Base-by-base conservation (phyloP, 2,329 filamentous ascomycete species). In the Pezicula carpinea region DNA sequence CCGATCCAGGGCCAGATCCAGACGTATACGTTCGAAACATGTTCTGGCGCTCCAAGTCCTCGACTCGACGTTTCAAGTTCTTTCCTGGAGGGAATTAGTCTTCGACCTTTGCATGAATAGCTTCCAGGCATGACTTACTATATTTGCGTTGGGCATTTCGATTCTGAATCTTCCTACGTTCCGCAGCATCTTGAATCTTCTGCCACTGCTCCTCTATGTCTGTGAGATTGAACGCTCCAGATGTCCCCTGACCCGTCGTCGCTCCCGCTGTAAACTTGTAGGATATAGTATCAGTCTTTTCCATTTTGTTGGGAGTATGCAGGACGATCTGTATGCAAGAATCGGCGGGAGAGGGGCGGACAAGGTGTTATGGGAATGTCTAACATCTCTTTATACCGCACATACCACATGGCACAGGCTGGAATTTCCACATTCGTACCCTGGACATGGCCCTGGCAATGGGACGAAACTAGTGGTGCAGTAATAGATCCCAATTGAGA, bases 141-240 rank as follows among this genome's bases (percentile, higher is more conserved):
- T 47, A 47, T 26, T 47, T 47, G 4, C 45, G 36, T 31, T 47
- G 45, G 5, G 45, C 45, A 22, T 43, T 47, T 15, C 45, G 45
- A 22, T 47, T 47, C 21, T 47, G 45, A 18, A 47, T 43, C 26
- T 47, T 47, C 29, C 45, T 33, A 14, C 45, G 22, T 22, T 47
- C 45, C 17, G 26, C 45, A 3, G 45, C 38, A 17, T 47, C 45
- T 32, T 38, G 17, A 15, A 47, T 42, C 26, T 47, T 47, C 18
- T 29, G n/a, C 45, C 39, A 47, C 22, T 43, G 38, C 40, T 47
- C 32, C 18, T 43, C 29, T 35, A 36, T 38, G 11, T 38, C 21
- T 6, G 35, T 38, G 8, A 38, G 17, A 10, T 38, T 18, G 35
- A 38, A 38, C 6, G 6, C 21, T 6, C n/a, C 35, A 18, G 35